Percentiles rank a stretch among this genome's conserved stretches.
phyloP scores from a whole-genome alignment of 2,329 filamentous ascomycete species.

The Aspergillus hiratsukae region DNA sequence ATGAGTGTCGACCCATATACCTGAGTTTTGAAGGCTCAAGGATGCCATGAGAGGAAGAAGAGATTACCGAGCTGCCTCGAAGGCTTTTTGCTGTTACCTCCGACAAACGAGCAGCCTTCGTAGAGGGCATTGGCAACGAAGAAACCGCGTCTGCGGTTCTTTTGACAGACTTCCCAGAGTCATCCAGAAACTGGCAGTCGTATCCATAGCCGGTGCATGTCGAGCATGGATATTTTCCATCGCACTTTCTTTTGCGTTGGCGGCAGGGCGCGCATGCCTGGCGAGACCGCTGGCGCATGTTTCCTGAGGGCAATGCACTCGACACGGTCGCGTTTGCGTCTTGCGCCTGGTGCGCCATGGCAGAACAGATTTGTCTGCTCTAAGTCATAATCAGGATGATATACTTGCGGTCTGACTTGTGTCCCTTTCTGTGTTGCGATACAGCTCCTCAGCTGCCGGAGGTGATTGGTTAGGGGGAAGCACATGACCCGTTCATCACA shows the following conservation, averaged over 20 bases:
- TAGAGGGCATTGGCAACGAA: not conserved
- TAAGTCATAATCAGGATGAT: not conserved
- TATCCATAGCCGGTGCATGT: constrained; percentile 28
- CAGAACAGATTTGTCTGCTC: not conserved
- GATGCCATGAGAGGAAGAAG: constrained; percentile 18
- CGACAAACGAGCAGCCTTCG: not conserved
- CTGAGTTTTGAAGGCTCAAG: constrained; percentile 27
- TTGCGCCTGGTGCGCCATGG: not conserved
- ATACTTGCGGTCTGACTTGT: not conserved
- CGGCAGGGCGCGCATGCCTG: constrained; percentile 27
- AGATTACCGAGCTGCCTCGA: not conserved
- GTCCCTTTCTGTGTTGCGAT: not conserved
- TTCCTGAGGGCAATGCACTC: constrained; percentile 5
- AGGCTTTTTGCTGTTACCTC: not conserved
- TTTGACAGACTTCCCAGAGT: not conserved
- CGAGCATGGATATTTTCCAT: constrained; percentile 22
- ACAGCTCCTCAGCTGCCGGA: not conserved
- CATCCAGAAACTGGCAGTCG: constrained; percentile 21
- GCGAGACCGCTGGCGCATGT: constrained; percentile 19
- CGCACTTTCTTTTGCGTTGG: constrained; percentile 27
- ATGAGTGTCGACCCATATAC: constrained; percentile 28
- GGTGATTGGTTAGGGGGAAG: no score
- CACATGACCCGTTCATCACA: not conserved
- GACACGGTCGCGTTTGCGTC: not conserved
- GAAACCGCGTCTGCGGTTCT: not conserved